Evolutionary conservation across 75 land plant species (phyloP).

Genomic region (Chamaecyparis obtusa): DNA sequence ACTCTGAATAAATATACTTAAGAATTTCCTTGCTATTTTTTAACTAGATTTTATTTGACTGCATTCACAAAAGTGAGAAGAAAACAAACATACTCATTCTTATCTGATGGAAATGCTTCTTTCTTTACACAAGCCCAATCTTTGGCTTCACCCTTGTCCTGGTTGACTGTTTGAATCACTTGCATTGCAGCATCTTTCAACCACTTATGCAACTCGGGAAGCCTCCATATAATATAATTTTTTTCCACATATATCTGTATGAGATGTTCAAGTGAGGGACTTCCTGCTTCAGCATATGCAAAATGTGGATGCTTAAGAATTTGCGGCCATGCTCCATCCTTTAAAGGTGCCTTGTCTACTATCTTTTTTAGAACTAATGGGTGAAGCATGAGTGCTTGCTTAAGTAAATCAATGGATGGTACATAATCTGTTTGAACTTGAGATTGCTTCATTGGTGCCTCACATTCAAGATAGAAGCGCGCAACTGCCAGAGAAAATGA

Average conservation of each 20-base stretch:
- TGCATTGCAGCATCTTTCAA: slow-evolving; percentile 53
- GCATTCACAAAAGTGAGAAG: neutral
- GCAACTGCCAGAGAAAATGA: slow-evolving; percentile 83
- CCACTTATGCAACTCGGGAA: slow-evolving; percentile 82
- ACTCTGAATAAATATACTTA: neutral
- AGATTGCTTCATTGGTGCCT: slow-evolving; percentile 17
- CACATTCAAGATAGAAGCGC: slow-evolving; percentile 69
- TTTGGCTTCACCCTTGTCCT: slow-evolving; percentile 51
- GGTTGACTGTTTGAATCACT: slow-evolving; percentile 52
- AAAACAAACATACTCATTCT: slow-evolving; percentile 76
- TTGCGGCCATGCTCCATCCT: slow-evolving; percentile 79
- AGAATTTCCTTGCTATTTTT: neutral
- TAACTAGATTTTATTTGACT: neutral
- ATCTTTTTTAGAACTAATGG: slow-evolving; percentile 72
- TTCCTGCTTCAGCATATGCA: slow-evolving; percentile 60
- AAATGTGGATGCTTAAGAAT: slow-evolving; percentile 67
- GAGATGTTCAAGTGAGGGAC: slow-evolving; percentile 85
- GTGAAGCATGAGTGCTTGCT: slow-evolving; percentile 96
- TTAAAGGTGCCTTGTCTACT: slow-evolving; percentile 85
- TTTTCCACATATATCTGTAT: slow-evolving; percentile 80
- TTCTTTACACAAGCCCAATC: slow-evolving; percentile 92
- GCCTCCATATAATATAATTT: slow-evolving; percentile 83
- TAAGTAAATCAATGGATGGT: slow-evolving; percentile 69
- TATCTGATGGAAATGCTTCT: slow-evolving; percentile 84
- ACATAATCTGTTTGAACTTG: slow-evolving; percentile 22